Evolutionary conservation across 2,329 filamentous ascomycete species (phyloP), one percentile per base, ranked within the genome.

Genomic region (Bertia moriformis): DNA sequence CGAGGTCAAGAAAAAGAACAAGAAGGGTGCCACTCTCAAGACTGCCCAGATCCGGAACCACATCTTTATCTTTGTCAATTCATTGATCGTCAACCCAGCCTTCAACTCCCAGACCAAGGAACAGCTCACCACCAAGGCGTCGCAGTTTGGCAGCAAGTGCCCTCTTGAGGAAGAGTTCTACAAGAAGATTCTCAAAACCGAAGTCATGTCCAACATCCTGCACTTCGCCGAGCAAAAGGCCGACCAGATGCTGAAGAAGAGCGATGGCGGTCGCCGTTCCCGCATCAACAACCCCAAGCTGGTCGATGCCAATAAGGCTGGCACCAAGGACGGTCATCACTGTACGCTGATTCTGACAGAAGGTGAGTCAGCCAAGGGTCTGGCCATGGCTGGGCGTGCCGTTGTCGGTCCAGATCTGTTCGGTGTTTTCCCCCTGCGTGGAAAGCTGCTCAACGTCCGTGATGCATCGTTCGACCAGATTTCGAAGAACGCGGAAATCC

Each of bases 81-180:
- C 81, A 51, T 65, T 84, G 39, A 80, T 98, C 54, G 82, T 89
- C 54, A 98, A 98, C 54, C 91, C 91, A 1, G 82, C 91, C 2
- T 98, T 98, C 62, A 94, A 76, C 20, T 98, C 91, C 0, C 91
- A 98, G 59, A 98, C 93, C 39, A 98, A 98, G 61, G 93, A 98
- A 60, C 87, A 96, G 56, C 71, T 98, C 61, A 98, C 91, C 1
- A 96, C 89, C 39, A 96, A 93, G 57, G 48, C 67, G 3, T 84
- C 73, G 50, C 79, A 87, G 46, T 98, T 98, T 54, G 91, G 91
- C 41, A 94, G 85, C 69, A 94, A 87, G 57, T 93, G 85, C 50
- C 55, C 64, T 5, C 67, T 98, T 14, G 83, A 78, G 27, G 89
- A 96, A 4, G 75, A 75, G 5, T 98, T 98, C 54, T 66, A 95